Conservation (phyloP, 176 grass and related monocot genomes). For the Aegilops tauschii region DNA sequence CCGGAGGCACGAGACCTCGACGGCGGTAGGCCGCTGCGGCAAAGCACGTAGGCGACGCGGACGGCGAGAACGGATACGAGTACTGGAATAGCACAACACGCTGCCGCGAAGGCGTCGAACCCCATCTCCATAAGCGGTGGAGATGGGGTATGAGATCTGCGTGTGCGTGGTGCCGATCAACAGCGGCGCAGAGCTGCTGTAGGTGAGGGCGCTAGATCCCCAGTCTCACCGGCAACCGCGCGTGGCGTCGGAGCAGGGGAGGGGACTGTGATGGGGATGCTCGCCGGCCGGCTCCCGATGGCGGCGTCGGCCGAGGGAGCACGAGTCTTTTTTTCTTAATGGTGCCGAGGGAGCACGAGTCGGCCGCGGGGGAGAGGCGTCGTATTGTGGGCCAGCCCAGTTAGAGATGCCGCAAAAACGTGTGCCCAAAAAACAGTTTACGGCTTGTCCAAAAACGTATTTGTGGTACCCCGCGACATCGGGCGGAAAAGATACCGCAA, state of each 20-base stretch:
- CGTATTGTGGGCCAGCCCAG: too few relatives aligned
- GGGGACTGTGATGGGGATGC: not conserved
- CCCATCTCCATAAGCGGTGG: conserved; percentile 7
- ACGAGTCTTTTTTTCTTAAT: too few relatives aligned
- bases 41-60: conserved; percentile 45
- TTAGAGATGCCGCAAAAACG: too few relatives aligned
- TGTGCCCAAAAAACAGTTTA: too few relatives aligned
- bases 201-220: not conserved
- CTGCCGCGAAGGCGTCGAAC: not conserved
- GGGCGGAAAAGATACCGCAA: too few relatives aligned
- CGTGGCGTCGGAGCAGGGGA: not conserved
- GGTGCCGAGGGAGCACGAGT: too few relatives aligned
- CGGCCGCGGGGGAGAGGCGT: too few relatives aligned
- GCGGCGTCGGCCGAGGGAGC: not conserved
- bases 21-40: conserved; percentile 33
- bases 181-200: not conserved
- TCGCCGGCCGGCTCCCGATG: not conserved
- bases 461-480: too few relatives aligned
- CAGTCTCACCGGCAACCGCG: not conserved
- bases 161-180: not conserved
- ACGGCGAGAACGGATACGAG: conserved; percentile 44
- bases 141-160: not conserved
- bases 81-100: conserved; percentile 27
- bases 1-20: not conserved
- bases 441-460: too few relatives aligned